phyloP scores from a whole-genome alignment of 148 eudicot species.

The Chenopodium quinoa region DNA sequence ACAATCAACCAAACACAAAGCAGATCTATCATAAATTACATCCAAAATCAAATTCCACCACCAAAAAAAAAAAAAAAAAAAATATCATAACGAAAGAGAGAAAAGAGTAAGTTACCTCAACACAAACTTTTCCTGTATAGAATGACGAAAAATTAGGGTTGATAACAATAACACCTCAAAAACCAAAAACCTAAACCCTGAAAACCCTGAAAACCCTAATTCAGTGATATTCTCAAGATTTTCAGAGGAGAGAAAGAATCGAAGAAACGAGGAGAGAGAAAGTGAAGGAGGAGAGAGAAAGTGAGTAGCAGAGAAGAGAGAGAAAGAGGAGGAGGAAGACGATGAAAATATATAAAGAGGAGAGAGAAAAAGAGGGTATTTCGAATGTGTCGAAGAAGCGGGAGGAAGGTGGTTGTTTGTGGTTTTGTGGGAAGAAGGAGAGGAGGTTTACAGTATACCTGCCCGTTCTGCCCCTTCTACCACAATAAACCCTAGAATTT shows the following conservation, averaged over 20 bases:
- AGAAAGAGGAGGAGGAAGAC: background rate
- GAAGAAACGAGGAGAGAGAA: background rate
- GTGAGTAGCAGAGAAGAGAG: background rate
- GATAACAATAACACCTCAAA: no score
- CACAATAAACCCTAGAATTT: slow-evolving; percentile 16
- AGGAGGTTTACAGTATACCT: background rate
- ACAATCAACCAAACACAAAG: background rate
- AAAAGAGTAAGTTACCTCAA: background rate
- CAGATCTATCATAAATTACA: slow-evolving; percentile 20
- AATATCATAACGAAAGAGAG: no score
- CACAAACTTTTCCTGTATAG: background rate
- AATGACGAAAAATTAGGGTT: background rate
- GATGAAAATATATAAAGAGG: background rate
- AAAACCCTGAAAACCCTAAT: background rate
- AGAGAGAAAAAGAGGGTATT: slow-evolving; percentile 9
- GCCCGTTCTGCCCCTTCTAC: slow-evolving; percentile 5
- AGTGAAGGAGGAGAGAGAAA: background rate
- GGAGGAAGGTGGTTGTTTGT: slow-evolving; percentile 9
- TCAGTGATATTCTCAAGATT: background rate
- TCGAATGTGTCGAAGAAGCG: slow-evolving; percentile 31
- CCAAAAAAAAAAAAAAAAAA: background rate
- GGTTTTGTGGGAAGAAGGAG: background rate
- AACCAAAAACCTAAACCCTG: no score
- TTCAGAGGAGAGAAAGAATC: background rate
- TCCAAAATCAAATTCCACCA: background rate